Evolutionary conservation across 805 yeast genomes (phyloP).

Genomic region (Ogataea naganishii): DNA sequence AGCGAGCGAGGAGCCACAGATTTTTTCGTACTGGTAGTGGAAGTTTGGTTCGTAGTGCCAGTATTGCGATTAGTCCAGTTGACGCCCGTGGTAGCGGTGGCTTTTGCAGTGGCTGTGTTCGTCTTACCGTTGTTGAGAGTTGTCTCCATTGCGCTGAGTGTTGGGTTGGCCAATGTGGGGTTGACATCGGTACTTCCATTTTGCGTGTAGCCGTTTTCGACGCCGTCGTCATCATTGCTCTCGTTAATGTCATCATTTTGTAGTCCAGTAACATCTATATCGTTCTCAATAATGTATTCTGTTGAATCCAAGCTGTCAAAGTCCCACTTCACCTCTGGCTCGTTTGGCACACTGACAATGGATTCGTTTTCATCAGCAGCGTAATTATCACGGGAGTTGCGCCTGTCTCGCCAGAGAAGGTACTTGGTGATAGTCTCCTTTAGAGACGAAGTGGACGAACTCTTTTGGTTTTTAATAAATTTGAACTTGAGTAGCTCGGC

Average conservation of each 20-base stretch:
- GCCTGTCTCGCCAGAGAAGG: slow-evolving; percentile 66
- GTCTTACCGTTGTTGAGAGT: slow-evolving; percentile 7
- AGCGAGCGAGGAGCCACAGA: slow-evolving; percentile 67
- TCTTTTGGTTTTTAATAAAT: slow-evolving; percentile 57
- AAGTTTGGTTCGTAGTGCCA: neutral
- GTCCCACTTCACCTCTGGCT: slow-evolving; percentile 69
- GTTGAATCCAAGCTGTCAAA: slow-evolving; percentile 73
- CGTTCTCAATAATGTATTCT: slow-evolving; percentile 68
- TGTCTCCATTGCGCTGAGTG: neutral
- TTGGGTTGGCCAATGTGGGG: slow-evolving; percentile 1
- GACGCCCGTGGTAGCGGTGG: slow-evolving; percentile 1
- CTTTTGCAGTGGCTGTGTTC: slow-evolving; percentile 21
- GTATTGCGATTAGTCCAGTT: neutral
- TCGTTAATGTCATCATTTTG: slow-evolving; percentile 7
- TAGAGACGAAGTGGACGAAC: slow-evolving; percentile 48
- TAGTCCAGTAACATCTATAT: slow-evolving; percentile 31
- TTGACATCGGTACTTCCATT: neutral
- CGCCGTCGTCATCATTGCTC: slow-evolving; percentile 4
- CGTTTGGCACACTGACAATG: slow-evolving; percentile 8
- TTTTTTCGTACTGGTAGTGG: slow-evolving; percentile 19
- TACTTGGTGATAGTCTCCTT: slow-evolving; percentile 72
- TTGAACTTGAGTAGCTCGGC: slow-evolving; percentile 73
- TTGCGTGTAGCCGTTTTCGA: neutral
- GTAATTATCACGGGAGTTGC: slow-evolving; percentile 42
- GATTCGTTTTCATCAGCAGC: slow-evolving; percentile 33